Conservation (phyloP, 768 basidiomycete species). For the Lanmaoa pseudosensibilis region DNA sequence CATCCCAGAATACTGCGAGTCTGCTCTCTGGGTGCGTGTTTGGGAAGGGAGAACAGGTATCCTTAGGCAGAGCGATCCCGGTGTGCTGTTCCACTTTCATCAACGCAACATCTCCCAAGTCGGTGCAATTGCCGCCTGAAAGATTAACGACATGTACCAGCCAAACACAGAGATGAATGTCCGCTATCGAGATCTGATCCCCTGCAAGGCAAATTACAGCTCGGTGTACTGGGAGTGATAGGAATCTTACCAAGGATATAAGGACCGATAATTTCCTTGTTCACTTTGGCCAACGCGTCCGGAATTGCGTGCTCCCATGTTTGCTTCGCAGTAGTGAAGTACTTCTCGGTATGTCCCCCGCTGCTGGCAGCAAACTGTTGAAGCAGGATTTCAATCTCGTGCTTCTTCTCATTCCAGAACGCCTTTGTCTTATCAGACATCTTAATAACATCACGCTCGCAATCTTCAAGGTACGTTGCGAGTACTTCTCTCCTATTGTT, state of each 20-base stretch:
- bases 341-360: conserved; percentile 45
- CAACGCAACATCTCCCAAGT: conserved; percentile 53
- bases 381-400: conserved; percentile 42
- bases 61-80: conserved; percentile 45
- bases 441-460: conserved; percentile 45
- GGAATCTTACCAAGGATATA: conserved; percentile 59
- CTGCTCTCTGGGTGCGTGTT: conserved; percentile 40
- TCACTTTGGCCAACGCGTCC: conserved; percentile 46
- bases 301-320: conserved; percentile 55
- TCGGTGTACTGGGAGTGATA: background rate
- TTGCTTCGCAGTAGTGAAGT: conserved; percentile 48
- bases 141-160: conserved; percentile 58
- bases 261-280: conserved; percentile 61
- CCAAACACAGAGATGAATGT: conserved; percentile 81
- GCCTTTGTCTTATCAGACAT: conserved; percentile 62
- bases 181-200: conserved; percentile 80
- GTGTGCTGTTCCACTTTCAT: conserved; percentile 51
- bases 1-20: conserved; percentile 73
- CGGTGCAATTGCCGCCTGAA: conserved; percentile 49
- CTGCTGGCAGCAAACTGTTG: conserved; percentile 49
- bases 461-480: conserved; percentile 49
- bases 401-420: conserved; percentile 61
- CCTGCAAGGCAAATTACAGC: conserved; percentile 43
- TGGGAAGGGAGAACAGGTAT: conserved; percentile 30
- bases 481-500: conserved; percentile 51